phyloP scores from a whole-genome alignment of 1,139 yeast genomes.

The Insectozyma bohioensis region DNA sequence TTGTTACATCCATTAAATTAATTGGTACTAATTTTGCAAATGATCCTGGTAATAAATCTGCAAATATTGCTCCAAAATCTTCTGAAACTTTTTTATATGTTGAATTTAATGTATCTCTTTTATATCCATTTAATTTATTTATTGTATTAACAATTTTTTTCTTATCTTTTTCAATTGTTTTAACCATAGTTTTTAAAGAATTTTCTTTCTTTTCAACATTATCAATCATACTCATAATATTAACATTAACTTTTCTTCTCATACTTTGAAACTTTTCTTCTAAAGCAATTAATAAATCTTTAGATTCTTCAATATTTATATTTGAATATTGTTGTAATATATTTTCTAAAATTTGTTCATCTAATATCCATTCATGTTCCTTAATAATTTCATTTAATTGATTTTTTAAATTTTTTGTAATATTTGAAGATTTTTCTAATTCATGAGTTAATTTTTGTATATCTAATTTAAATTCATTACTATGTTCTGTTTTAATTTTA shows the following conservation, averaged over 20 bases:
- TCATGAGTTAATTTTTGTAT: conserved; percentile 65
- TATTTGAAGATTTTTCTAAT: conserved; percentile 54
- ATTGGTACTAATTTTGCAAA: conserved; percentile 86
- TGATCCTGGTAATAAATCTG: conserved; percentile 85
- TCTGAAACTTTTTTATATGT: conserved; percentile 84
- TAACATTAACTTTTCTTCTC: conserved; percentile 81
- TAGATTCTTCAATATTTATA: conserved; percentile 62
- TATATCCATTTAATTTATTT: conserved; percentile 81
- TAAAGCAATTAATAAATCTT: conserved; percentile 56
- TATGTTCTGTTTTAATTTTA: conserved; percentile 49
- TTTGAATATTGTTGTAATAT: conserved; percentile 60
- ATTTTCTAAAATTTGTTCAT: conserved; percentile 53
- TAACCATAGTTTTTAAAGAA: conserved; percentile 75
- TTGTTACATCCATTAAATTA: conserved; percentile 77
- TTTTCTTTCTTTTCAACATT: conserved; percentile 87
- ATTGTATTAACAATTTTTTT: conserved; percentile 87
- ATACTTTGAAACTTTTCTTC: conserved; percentile 67
- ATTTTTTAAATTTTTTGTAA: conserved; percentile 38
- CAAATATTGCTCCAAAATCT: conserved; percentile 92
- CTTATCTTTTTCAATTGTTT: conserved; percentile 88
- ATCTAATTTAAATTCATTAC: conserved; percentile 53
- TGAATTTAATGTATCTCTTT: conserved; percentile 75
- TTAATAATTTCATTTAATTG: conserved; percentile 50
- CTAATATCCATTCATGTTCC: conserved; percentile 74
- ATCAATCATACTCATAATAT: conserved; percentile 93